Percentiles rank a stretch among this genome's conserved stretches.
Conservation (phyloP, 2,329 filamentous ascomycete genomes). For the Xylaria polymorpha region DNA sequence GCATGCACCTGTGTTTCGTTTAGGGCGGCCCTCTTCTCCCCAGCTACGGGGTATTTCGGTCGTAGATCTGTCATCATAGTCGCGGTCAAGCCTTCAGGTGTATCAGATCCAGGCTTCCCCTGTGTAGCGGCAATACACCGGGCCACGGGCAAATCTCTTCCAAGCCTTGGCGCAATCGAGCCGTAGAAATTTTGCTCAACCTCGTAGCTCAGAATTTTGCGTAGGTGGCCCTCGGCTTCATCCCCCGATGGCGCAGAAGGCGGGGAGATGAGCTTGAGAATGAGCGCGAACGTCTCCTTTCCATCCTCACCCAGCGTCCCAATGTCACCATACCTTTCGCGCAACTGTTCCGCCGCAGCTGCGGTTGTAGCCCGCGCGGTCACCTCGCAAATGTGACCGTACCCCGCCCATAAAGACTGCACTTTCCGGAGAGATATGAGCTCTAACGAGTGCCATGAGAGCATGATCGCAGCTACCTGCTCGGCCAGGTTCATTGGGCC, state of each 20-base stretch:
- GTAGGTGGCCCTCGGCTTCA: slow-evolving; percentile 70
- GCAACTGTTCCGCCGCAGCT: slow-evolving; percentile 33
- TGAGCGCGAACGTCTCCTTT: slow-evolving; percentile 53
- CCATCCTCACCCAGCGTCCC: slow-evolving; percentile 26
- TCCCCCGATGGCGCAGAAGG: slow-evolving; percentile 49
- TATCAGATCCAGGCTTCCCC: slow-evolving; percentile 45
- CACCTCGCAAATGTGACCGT: slow-evolving; percentile 67
- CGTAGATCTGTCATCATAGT: slow-evolving; percentile 69
- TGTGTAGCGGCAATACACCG: slow-evolving; percentile 41
- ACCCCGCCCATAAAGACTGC: slow-evolving; percentile 63
- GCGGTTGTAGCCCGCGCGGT: slow-evolving; percentile 54
- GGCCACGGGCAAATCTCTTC: slow-evolving; percentile 44
- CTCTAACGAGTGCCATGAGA: slow-evolving; percentile 55
- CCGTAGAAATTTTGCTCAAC: slow-evolving; percentile 75
- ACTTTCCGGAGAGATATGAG: slow-evolving; percentile 54
- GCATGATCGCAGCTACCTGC: slow-evolving; percentile 55
- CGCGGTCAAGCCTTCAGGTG: slow-evolving; percentile 57
- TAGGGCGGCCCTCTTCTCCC: slow-evolving; percentile 63
- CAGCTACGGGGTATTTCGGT: slow-evolving; percentile 64
- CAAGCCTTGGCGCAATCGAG: slow-evolving; percentile 63
- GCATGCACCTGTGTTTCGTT: slow-evolving; percentile 60
- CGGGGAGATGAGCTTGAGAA: slow-evolving; percentile 71
- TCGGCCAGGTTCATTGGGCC: slow-evolving; percentile 42
- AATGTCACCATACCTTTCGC: slow-evolving; percentile 30
- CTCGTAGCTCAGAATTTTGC: slow-evolving; percentile 75